Conservation (phyloP, 106 monocot species). For the Cymbidium sinense region DNA sequence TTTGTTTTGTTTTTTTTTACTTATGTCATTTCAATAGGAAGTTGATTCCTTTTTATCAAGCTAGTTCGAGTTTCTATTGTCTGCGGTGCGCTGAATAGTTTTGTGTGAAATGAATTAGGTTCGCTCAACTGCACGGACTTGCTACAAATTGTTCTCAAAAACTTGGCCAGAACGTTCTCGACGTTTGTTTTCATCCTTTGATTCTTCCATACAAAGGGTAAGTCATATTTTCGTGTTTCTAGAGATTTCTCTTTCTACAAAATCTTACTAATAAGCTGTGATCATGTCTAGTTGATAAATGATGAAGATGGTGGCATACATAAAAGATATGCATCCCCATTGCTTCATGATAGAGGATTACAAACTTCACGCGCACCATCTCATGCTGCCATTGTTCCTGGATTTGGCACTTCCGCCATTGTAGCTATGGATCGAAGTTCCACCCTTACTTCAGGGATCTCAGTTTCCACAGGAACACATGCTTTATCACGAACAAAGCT, state of each 20-base stretch:
- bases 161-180: conserved; percentile 98
- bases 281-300: conserved; percentile 59
- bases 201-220: conserved; percentile 97
- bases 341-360: conserved; percentile 68
- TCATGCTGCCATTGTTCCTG: conserved; percentile 41
- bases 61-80: not conserved
- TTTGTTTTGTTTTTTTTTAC: too few relatives aligned
- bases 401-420: conserved; percentile 92
- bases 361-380: conserved; percentile 45
- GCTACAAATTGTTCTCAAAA: conserved; percentile 92
- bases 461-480: conserved; percentile 41
- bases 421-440: conserved; percentile 93
- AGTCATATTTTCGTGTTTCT: not conserved
- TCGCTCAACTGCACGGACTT: conserved; percentile 79
- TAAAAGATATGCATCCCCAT: conserved; percentile 93
- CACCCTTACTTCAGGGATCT: conserved; percentile 45
- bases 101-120: conserved; percentile 37
- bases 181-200: conserved; percentile 76
- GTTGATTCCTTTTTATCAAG: not conserved
- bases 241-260: not conserved
- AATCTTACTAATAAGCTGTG: not conserved
- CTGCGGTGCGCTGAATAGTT: not conserved
- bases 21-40: too few relatives aligned
- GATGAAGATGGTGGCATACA: conserved; percentile 98
- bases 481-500: conserved; percentile 54